Evolutionary conservation across 2,329 filamentous ascomycete genomes (phyloP).

Genomic region (Coniochaeta sp.): DNA sequence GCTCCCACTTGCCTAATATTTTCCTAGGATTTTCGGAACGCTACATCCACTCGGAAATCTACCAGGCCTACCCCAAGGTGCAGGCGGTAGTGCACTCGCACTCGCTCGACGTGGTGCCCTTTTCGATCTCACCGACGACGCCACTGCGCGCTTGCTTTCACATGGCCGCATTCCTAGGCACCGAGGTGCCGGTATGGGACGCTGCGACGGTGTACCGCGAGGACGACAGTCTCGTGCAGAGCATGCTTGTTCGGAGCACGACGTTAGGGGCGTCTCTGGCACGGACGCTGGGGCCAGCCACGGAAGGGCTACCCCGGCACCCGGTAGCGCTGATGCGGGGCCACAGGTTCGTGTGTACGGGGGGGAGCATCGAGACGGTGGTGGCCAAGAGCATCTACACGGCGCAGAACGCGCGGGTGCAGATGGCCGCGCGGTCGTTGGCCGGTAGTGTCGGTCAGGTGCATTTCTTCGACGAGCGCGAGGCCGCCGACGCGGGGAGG

Average conservation of each 20-base stretch:
- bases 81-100: slow-evolving; percentile 37
- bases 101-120: slow-evolving; percentile 32
- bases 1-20: slow-evolving; percentile 11
- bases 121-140: slow-evolving; percentile 26
- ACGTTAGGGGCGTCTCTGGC: slow-evolving; percentile 27
- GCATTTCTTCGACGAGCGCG: not conserved
- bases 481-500: not conserved
- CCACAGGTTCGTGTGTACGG: slow-evolving; percentile 27
- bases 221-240: slow-evolving; percentile 16
- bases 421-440: not conserved
- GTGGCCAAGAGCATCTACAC: not conserved
- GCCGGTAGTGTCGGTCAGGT: not conserved
- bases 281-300: slow-evolving; percentile 20
- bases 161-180: slow-evolving; percentile 34
- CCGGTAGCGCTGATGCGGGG: slow-evolving; percentile 34
- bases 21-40: slow-evolving; percentile 32
- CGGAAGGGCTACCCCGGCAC: not conserved
- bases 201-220: slow-evolving; percentile 16
- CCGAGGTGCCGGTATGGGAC: slow-evolving; percentile 24
- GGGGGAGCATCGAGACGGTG: not conserved
- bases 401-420: not conserved
- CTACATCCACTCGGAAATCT: slow-evolving; percentile 39
- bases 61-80: slow-evolving; percentile 29
- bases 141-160: slow-evolving; percentile 32
- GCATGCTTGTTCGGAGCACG: slow-evolving; percentile 27